Base-by-base conservation (phyloP, 495 filamentous ascomycete genomes). In the Xylaria grammica region DNA sequence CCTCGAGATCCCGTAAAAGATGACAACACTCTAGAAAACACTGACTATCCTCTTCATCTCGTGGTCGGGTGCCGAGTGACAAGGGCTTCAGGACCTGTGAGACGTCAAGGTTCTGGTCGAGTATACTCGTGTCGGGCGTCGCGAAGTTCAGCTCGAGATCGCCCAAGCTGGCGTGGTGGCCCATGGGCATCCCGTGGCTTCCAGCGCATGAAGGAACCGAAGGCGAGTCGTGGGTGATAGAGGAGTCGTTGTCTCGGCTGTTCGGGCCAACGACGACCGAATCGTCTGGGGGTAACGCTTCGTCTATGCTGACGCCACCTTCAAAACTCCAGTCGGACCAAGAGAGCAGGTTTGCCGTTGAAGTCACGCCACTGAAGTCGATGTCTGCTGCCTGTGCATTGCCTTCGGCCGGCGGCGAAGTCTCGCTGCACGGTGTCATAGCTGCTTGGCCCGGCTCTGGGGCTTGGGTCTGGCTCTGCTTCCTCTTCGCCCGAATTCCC, bases 11-110 rank as follows among this genome's bases (percentile, higher is more conserved):
- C 5, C 45, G 3, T 26, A 49, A 13, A 49, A 49, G n/a, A 26
- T 49, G 20, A 49, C 45, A 49, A 19, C 45, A 49, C 45, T 49
- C 45, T 19, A 49, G 13, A 13, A 49, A 49, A 26, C 45, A 49
- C 20, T 49, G 45, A 19, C 45, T 49, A 13, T 49, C 45, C 22
- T 24, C 45, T 13, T 26, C 45, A 13, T 26, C 20, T 6, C 45
- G 45, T 49, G 45, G 45, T 26, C 45, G 45, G 45, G 45, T 26
- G n/a, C 45, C 45, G 20, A 49, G 45, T 22, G 45, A 26, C 45
- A 49, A 26, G 5, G 19, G 45, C 5, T 3, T 26, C 22, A 26
- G 20, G 5, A 13, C 13, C 19, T 22, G 19, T 4, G 19, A 13
- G 5, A 49, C n/a, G 3, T 49, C 19, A 49, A 22, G 5, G 22